phyloP scores from a whole-genome alignment of 345 rosid genomes.

The Hibiscus syriacus region DNA sequence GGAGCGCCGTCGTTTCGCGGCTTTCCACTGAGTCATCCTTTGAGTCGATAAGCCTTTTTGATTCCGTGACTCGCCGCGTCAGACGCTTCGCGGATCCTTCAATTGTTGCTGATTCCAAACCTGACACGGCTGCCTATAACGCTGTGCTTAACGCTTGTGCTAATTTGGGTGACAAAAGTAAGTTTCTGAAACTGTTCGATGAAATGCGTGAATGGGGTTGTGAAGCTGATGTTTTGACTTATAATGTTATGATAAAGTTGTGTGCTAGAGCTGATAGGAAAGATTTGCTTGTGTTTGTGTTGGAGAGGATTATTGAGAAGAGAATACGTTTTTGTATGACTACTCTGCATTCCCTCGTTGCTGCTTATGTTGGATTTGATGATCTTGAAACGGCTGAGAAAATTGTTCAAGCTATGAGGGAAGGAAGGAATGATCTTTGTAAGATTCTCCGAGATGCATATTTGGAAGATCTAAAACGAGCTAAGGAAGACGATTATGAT shows the following conservation, averaged over 20 bases:
- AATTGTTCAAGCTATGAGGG: conserved; percentile 85
- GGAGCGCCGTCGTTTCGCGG: conserved; percentile 76
- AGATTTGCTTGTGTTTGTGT: conserved; percentile 65
- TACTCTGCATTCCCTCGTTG: conserved; percentile 76
- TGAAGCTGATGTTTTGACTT: conserved; percentile 68
- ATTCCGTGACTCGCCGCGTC: conserved; percentile 41
- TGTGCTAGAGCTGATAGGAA: conserved; percentile 68
- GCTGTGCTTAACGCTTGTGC: conserved; percentile 84
- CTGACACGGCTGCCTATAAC: conserved; percentile 79
- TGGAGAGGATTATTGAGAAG: conserved; percentile 59
- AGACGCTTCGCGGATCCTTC: conserved; percentile 38
- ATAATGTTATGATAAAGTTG: conserved; percentile 75
- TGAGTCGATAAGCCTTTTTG: conserved; percentile 53
- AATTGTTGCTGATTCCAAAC: conserved; percentile 49
- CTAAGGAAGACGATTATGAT: conserved; percentile 40
- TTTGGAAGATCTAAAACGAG: conserved; percentile 32
- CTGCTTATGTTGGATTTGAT: conserved; percentile 87
- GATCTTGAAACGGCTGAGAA: conserved; percentile 69
- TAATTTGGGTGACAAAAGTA: conserved; percentile 53
- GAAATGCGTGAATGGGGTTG: conserved; percentile 58
- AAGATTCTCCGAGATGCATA: conserved; percentile 53
- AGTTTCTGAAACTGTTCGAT: conserved; percentile 55
- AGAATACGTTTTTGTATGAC: conserved; percentile 60
- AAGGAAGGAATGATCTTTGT: conserved; percentile 78
- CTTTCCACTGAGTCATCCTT: conserved; percentile 66